Evolutionary conservation across 352 stramenopile species (phyloP).

Genomic region (Globisporangium spiculum): DNA sequence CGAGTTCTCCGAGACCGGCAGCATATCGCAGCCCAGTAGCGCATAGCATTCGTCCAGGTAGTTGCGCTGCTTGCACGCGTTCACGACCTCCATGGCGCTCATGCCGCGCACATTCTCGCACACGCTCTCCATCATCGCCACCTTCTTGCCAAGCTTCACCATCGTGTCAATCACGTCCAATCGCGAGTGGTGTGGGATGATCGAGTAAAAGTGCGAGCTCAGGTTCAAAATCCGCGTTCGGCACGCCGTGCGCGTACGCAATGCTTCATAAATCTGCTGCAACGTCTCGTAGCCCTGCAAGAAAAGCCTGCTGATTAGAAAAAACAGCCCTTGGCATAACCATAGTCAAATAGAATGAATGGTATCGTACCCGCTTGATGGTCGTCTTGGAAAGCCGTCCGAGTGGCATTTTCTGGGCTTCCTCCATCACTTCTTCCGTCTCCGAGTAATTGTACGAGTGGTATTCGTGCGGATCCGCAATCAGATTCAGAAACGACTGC

Average conservation of each 20-base stretch:
- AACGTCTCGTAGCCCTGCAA: constrained; percentile 59
- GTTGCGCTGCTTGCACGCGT: constrained; percentile 40
- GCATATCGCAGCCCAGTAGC: constrained; percentile 46
- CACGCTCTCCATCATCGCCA: constrained; percentile 54
- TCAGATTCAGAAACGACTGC: constrained; percentile 36
- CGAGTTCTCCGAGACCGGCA: constrained; percentile 38
- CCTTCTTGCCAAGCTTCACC: constrained; percentile 59
- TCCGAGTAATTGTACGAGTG: constrained; percentile 33
- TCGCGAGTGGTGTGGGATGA: constrained; percentile 54
- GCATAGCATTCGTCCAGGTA: constrained; percentile 65
- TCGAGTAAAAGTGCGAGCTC: constrained; percentile 66
- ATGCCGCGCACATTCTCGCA: constrained; percentile 40
- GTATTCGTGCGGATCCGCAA: constrained; percentile 32
- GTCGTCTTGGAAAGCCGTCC: constrained; percentile 53
- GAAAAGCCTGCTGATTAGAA: constrained; percentile 3
- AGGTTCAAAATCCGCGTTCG: constrained; percentile 38
- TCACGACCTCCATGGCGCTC: constrained; percentile 34
- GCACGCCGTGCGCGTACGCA: constrained; percentile 36
- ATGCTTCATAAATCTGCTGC: constrained; percentile 56
- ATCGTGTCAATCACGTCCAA: constrained; percentile 66
- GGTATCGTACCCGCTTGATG: constrained; percentile 45
- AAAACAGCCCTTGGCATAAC: not conserved
- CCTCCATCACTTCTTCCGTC: constrained; percentile 36
- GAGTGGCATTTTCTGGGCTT: constrained; percentile 46
- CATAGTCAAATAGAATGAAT: not conserved